phyloP scores from a whole-genome alignment of 495 filamentous ascomycete species.

The Lasiosphaeria miniovina region DNA sequence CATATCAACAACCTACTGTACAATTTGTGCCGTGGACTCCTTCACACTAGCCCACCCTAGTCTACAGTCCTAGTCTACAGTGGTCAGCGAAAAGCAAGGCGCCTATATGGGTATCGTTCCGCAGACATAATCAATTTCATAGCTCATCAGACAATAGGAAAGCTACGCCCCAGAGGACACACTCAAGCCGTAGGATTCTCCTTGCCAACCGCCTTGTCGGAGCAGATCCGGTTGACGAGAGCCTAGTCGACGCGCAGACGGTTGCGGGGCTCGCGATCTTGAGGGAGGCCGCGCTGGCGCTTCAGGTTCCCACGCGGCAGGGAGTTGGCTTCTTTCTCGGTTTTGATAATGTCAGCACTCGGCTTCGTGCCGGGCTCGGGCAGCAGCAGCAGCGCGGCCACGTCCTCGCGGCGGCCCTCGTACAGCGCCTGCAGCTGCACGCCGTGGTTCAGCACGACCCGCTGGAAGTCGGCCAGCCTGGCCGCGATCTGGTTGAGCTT shows the following conservation, averaged over 20 bases:
- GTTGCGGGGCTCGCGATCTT: background rate
- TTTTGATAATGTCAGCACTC: background rate
- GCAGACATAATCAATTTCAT: background rate
- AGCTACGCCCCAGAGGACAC: background rate
- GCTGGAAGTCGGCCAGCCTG: constrained; percentile 24
- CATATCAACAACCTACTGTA: too few species aligned
- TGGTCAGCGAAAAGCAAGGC: too few species aligned
- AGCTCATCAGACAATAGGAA: background rate
- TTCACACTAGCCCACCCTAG: too few species aligned
- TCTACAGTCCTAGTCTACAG: too few species aligned
- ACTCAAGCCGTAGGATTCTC: background rate
- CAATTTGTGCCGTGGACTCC: too few species aligned
- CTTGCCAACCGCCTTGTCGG: background rate
- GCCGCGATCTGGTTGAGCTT: constrained; percentile 18
- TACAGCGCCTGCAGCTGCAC: constrained; percentile 27
- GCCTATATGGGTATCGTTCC: too few species aligned
- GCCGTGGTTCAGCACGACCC: constrained; percentile 22
- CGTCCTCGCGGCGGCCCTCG: constrained; percentile 20
- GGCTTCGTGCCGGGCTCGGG: background rate
- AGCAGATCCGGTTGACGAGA: background rate
- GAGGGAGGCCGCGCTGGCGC: background rate
- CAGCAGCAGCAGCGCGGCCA: constrained; percentile 2
- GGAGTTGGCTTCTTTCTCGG: background rate
- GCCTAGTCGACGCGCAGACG: background rate
- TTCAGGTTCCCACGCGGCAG: background rate